These are phyloP conservation scores for Miamiensis avidus DNA, from an alignment of 169 alveolate species.

Conservation along the genomic window DNA sequence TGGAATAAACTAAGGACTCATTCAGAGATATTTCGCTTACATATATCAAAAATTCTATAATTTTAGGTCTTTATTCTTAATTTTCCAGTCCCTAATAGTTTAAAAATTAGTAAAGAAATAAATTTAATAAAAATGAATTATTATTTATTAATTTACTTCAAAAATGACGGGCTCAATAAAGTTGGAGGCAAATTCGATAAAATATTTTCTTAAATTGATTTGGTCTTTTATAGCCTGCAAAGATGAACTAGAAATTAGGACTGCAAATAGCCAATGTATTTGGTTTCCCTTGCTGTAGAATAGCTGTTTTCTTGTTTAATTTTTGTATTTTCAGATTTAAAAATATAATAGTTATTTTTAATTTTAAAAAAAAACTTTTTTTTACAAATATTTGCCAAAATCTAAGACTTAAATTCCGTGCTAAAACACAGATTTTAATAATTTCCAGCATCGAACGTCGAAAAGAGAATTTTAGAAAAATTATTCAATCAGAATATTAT, in stretches of 20 bases:
- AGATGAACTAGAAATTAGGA: not conserved
- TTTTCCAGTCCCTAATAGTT: not conserved
- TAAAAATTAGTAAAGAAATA: too few relatives aligned
- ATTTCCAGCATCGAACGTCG: constrained; percentile 7
- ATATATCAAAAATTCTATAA: too few relatives aligned
- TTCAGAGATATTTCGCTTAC: not conserved
- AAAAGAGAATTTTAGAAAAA: not conserved
- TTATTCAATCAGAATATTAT: too few relatives aligned
- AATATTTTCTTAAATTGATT: constrained; percentile 1
- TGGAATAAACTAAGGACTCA: not conserved
- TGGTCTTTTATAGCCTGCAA: not conserved
- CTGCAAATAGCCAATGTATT: constrained; percentile 10
- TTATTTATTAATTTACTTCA: not conserved
- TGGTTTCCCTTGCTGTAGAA: too few relatives aligned
- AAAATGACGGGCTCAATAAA: not conserved
- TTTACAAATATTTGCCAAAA: not conserved
- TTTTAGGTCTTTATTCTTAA: not conserved
- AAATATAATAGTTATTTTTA: too few relatives aligned
- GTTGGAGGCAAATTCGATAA: constrained; percentile 11
- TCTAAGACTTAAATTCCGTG: not conserved
- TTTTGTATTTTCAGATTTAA: too few relatives aligned
- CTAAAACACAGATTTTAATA: not conserved
- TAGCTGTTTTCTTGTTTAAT: too few relatives aligned
- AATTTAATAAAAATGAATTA: not conserved
- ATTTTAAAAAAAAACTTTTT: too few relatives aligned